phyloP scores from a whole-genome alignment of 2,329 filamentous ascomycete genomes.

The Blumeria hordei region DNA sequence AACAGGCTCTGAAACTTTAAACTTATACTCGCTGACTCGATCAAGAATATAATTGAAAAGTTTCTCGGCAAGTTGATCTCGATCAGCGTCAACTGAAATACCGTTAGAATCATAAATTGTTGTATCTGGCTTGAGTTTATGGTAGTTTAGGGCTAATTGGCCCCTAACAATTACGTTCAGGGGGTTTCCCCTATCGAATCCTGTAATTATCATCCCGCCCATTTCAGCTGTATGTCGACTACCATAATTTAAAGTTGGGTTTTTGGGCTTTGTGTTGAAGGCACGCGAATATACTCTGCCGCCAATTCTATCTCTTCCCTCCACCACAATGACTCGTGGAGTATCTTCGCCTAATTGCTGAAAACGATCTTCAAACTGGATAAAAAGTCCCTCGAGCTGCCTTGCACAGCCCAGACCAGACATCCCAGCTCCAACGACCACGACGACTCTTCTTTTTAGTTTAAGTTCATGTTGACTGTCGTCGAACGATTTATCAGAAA shows the following conservation, averaged over 20 bases:
- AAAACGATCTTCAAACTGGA: slow-evolving; percentile 50
- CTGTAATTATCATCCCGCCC: slow-evolving; percentile 95
- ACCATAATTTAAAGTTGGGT: slow-evolving; percentile 26
- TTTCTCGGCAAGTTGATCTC: slow-evolving; percentile 67
- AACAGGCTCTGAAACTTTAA: slow-evolving; percentile 43
- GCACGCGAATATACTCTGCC: slow-evolving; percentile 76
- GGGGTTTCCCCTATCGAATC: slow-evolving; percentile 87
- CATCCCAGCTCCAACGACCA: slow-evolving; percentile 83
- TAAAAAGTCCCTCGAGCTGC: slow-evolving; percentile 68
- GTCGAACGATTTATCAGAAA: slow-evolving; percentile 20
- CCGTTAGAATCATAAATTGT: slow-evolving; percentile 76
- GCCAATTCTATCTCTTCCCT: slow-evolving; percentile 69
- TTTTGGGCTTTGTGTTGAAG: slow-evolving; percentile 34
- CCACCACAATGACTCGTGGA: slow-evolving; percentile 57
- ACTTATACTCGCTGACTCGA: slow-evolving; percentile 72
- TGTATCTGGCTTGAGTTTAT: slow-evolving; percentile 54
- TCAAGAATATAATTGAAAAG: slow-evolving; percentile 91
- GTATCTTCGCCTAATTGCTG: slow-evolving; percentile 37
- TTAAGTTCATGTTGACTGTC: slow-evolving; percentile 17
- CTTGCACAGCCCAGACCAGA: slow-evolving; percentile 78
- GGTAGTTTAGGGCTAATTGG: slow-evolving; percentile 70
- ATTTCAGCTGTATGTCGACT: slow-evolving; percentile 69
- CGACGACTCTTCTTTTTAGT: slow-evolving; percentile 43
- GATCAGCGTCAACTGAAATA: slow-evolving; percentile 48
- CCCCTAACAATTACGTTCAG: slow-evolving; percentile 76